These are phyloP conservation scores for Solanum virginianum DNA, from an alignment of 257 asterid species.

Conservation along the genomic window DNA sequence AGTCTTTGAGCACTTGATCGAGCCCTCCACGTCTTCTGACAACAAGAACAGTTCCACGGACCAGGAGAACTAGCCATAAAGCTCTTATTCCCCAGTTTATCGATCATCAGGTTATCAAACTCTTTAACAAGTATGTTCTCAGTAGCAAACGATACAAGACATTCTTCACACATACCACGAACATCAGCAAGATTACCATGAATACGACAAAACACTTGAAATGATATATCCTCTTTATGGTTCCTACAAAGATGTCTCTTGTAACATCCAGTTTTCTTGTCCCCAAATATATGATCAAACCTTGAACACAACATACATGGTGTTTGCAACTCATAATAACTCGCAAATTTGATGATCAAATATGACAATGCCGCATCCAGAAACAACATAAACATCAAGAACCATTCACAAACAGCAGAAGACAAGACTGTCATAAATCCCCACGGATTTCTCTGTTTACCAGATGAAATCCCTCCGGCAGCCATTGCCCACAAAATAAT, in stretches of 20 bases:
- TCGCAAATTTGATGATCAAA: slow-evolving; percentile 46
- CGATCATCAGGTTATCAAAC: slow-evolving; percentile 31
- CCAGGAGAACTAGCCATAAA: slow-evolving; percentile 22
- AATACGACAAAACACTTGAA: slow-evolving; percentile 39
- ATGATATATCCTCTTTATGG: slow-evolving; percentile 69
- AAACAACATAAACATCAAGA: slow-evolving; percentile 58
- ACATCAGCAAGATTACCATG: slow-evolving; percentile 53
- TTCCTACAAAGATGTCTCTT: slow-evolving; percentile 34
- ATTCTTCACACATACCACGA: slow-evolving; percentile 60
- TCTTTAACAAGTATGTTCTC: slow-evolving; percentile 21
- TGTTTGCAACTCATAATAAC: slow-evolving; percentile 38
- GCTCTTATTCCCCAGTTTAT: slow-evolving; percentile 37
- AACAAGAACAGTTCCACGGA: slow-evolving; percentile 51
- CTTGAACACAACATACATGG: slow-evolving; percentile 77
- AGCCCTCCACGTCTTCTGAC: slow-evolving; percentile 38
- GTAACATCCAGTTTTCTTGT: slow-evolving; percentile 25
- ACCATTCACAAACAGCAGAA: slow-evolving; percentile 84
- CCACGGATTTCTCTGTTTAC: slow-evolving; percentile 18
- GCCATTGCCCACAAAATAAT: slow-evolving; percentile 30
- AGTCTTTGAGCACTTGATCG: slow-evolving; percentile 47
- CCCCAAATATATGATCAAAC: slow-evolving; percentile 31
- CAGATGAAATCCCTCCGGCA: slow-evolving; percentile 24
- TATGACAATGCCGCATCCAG: slow-evolving; percentile 46
- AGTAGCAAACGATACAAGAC: slow-evolving; percentile 32
- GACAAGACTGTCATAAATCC: slow-evolving; percentile 54